These are phyloP conservation scores for Singerocomus inundabilis DNA, from an alignment of 1,284 basidiomycete genomes.

Conservation along the genomic window DNA sequence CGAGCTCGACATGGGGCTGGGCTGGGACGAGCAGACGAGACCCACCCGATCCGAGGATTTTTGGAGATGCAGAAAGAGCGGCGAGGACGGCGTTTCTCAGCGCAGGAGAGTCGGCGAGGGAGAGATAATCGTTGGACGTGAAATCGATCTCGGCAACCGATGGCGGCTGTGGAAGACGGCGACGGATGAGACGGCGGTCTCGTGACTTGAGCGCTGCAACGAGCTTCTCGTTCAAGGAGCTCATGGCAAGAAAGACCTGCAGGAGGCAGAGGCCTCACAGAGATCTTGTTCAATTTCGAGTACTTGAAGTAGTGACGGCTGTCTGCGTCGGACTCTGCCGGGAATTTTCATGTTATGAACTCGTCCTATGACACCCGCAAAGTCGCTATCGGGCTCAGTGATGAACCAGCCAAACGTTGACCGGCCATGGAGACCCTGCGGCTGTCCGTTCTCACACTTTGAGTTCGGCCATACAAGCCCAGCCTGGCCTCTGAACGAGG, in stretches of 20 bases:
- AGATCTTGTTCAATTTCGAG: background rate
- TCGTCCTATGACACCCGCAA: slow-evolving; percentile 1
- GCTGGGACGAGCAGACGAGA: slow-evolving; percentile 88
- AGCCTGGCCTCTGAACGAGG: no score
- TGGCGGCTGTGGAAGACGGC: slow-evolving; percentile 47
- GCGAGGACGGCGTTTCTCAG: slow-evolving; percentile 60
- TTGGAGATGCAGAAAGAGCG: slow-evolving; percentile 49
- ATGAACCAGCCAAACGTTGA: no score
- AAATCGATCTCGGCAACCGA: slow-evolving; percentile 59
- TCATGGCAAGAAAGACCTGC: slow-evolving; percentile 20
- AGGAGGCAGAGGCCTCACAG: background rate
- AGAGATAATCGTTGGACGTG: slow-evolving; percentile 93
- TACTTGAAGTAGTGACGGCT: no score
- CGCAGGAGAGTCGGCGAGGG: slow-evolving; percentile 61
- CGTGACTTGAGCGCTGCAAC: slow-evolving; percentile 57
- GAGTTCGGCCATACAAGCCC: no score
- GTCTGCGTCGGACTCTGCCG: background rate
- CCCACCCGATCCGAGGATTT: slow-evolving; percentile 86
- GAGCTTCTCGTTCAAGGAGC: slow-evolving; percentile 41
- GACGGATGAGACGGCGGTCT: slow-evolving; percentile 59
- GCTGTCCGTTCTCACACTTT: no score
- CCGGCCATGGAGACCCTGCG: no score
- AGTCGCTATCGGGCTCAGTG: no score
- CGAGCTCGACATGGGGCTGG: slow-evolving; percentile 64
- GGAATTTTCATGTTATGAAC: slow-evolving; percentile 9